Base-by-base conservation (phyloP, 148 eudicot genomes). In the Chenopodium suecicum region DNA sequence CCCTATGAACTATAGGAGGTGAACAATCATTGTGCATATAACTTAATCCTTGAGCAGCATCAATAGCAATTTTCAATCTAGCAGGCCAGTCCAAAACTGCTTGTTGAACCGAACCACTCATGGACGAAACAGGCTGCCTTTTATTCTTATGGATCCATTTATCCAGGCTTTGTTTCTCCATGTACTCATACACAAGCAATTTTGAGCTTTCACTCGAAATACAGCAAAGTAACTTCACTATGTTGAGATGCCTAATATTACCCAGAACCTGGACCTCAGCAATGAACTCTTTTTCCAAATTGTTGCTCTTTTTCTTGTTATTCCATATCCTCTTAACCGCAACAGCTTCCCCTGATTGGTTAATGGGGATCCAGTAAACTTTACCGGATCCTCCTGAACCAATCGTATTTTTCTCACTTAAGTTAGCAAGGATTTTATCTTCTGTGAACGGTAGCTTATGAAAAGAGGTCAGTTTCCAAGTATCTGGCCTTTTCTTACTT, bases 11-110 rank as follows among this genome's bases (percentile, higher is more conserved):
- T 23, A 92, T 89, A 2, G 97, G 84, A 54, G 89, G 91, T 67
- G 89, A 81, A 75, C 92, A 91, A 78, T 92, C 94, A 74, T 91
- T 91, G 88, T 92, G 94, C 92, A 92, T 87, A 69, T 92, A 92
- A 73, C 91, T 79, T 22, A 92, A 84, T 54, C 96, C 96, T 81
- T 89, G 93, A 34, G 96, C 94, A 52, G 91, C 89, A 46, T 91
- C 96, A 11, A 91, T 77, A 16, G 96, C 96, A 34, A 92, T 87
- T 32, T 81, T 86, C 83, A 89, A 23, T 85, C 96, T 86, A 54
- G 78, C 77, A 7, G 93, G 91, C 96, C 96, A 92, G 85, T 92
- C 94, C 82, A 92, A 60, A 20, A 66, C 77, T 9, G 70, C 70
- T 4, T 60, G 56, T 1, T 69, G 75, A 78, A 56, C 82, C 5